Evolutionary conservation across 2,329 filamentous ascomycete genomes (phyloP).

Genomic region (Aspergillus sp.): DNA sequence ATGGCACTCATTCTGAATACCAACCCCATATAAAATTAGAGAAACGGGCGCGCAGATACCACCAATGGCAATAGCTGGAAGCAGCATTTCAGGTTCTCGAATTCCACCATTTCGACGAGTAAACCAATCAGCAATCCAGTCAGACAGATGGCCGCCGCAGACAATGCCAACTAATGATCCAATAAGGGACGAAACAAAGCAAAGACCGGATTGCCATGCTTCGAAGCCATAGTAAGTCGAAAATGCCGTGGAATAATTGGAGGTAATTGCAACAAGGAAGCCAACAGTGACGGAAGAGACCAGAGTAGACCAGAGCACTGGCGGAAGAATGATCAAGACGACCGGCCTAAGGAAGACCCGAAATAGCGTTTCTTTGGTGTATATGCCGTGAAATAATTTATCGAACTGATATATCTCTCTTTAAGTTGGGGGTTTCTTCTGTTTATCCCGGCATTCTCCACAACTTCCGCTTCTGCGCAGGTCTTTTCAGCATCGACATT

Average conservation of each 20-base stretch:
- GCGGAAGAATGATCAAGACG: constrained; percentile 6
- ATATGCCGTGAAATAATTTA: constrained; percentile 3
- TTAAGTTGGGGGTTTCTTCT: background rate
- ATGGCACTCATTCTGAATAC: constrained; percentile 32
- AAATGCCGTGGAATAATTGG: constrained; percentile 13
- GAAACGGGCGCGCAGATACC: constrained; percentile 29
- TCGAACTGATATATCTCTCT: background rate
- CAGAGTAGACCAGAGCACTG: constrained; percentile 12
- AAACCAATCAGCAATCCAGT: constrained; percentile 11
- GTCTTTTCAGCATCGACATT: no score
- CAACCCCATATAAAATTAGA: constrained; percentile 36
- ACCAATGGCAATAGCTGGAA: constrained; percentile 19
- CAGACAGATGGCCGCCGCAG: constrained; percentile 10
- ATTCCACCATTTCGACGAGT: constrained; percentile 8
- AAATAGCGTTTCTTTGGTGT: constrained; percentile 9
- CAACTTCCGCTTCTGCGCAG: no score
- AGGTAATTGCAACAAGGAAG: constrained; percentile 9
- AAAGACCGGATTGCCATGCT: constrained; percentile 12
- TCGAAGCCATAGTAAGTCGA: constrained; percentile 7
- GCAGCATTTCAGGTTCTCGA: constrained; percentile 14
- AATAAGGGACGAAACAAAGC: constrained; percentile 6
- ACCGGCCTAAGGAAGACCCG: constrained; percentile 11
- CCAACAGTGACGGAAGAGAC: constrained; percentile 12
- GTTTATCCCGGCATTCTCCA: no score
- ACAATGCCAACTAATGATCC: constrained; percentile 7